Base-by-base conservation (phyloP, 257 asterid genomes). In the Solanum acaule region DNA sequence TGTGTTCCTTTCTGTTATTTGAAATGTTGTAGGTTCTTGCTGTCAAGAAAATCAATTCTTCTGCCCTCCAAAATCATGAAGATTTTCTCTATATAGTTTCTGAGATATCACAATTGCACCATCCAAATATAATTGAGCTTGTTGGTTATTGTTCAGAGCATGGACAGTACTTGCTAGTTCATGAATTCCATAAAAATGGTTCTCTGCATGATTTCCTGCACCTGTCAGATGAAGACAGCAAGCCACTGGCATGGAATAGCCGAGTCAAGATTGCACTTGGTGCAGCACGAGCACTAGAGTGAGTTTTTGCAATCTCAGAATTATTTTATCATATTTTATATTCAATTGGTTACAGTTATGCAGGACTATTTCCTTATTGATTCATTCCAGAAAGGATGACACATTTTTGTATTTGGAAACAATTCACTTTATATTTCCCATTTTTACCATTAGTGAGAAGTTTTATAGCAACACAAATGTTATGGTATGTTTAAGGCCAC, bases 221-320 rank as follows among this genome's bases (percentile, higher is more conserved):
- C 88, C 94, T 97, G 37, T 88, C 96, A 2, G 99, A 97, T 68
- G 99, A 97, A 82, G 91, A 89, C 67, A 93, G 92, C 88, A 95
- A 92, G 92, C 98, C 99, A 73, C 89, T 97, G 68, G 94, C 98
- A 3, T 97, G 99, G 99, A 97, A 96, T 90, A 93, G 88, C 88
- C 95, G 99, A 22, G 98, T 97, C 88, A 96, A 94, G 97, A 95
- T 97, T 90, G 99, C 99, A n/a, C 85, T 97, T 88, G 99, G 99
- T 86, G 92, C 97, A 88, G 99, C 99, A 73, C 94, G 98, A 89
- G 99, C 99, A 63, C 91, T 97, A 49, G 99, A 97, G 99, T 97
- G 91, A 89, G 98, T 89, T 65, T 63, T 29, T 29, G 37, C 29
- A 25, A 85, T n/a, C 44, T 18, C 40, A 35, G 63, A 65, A 61